Conservation (phyloP, 331 rosid species). For the Malus hybrid region DNA sequence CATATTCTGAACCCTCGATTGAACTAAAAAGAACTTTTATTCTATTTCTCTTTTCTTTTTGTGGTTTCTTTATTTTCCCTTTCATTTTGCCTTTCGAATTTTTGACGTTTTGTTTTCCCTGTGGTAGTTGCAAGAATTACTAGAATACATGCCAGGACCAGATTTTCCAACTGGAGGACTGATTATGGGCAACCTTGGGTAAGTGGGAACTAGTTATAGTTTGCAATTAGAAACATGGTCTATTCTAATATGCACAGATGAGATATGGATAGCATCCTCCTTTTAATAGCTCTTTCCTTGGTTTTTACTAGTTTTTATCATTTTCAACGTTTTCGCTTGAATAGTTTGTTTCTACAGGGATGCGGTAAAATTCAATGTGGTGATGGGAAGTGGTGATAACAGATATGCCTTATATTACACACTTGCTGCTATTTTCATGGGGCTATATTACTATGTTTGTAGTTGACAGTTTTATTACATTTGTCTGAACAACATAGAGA, state of each 20-base stretch:
- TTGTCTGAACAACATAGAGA: neutral
- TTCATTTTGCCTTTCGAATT: neutral
- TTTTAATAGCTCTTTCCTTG: neutral
- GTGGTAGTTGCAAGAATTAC: slow-evolving; percentile 81
- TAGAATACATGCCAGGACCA: slow-evolving; percentile 99
- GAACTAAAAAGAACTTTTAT: neutral
- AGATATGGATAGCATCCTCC: neutral
- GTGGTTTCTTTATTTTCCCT: neutral
- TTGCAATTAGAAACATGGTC: neutral
- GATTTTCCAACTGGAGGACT: slow-evolving; percentile 98
- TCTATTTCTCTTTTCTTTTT: neutral
- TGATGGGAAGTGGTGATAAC: neutral
- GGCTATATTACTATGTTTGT: neutral
- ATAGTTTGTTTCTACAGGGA: neutral
- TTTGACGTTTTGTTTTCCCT: slow-evolving; percentile 16
- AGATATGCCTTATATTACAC: neutral
- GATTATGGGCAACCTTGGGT: slow-evolving; percentile 97
- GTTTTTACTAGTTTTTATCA: neutral
- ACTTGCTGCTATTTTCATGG: neutral
- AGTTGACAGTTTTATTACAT: neutral
- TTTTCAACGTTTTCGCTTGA: neutral
- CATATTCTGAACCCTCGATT: too few species aligned
- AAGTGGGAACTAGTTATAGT: slow-evolving; percentile 10
- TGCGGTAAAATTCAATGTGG: neutral
- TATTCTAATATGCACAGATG: neutral